These are phyloP conservation scores for Trichocomaceae sp. DNA, from an alignment of 2,329 filamentous ascomycete genomes.

Conservation along the genomic window DNA sequence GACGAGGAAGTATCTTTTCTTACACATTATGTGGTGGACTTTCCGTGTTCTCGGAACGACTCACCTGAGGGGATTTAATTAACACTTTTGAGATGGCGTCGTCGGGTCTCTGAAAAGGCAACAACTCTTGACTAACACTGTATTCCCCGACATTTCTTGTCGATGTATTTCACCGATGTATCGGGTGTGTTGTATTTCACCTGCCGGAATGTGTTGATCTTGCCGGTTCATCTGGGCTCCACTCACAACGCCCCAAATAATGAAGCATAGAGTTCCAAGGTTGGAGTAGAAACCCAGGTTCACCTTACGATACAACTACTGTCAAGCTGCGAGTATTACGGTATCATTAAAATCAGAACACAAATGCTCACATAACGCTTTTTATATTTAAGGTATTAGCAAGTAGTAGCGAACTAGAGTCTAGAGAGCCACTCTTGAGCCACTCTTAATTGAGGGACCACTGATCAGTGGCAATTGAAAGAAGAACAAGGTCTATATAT, in stretches of 20 bases:
- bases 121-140: not conserved
- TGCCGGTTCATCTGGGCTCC: not conserved
- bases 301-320: slow-evolving; percentile 2
- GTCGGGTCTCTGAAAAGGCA: not conserved
- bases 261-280: not conserved
- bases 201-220: slow-evolving; percentile 5
- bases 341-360: slow-evolving; percentile 1
- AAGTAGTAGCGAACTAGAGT: slow-evolving; percentile 3
- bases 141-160: not conserved
- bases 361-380: not conserved
- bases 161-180: too few species aligned
- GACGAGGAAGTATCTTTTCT: not conserved
- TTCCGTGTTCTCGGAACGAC: not conserved
- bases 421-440: too few species aligned
- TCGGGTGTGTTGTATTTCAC: not conserved
- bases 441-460: not conserved
- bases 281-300: slow-evolving; percentile 8
- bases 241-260: slow-evolving; percentile 4
- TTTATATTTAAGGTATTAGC: slow-evolving; percentile 1
- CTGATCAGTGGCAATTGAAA: slow-evolving; percentile 1
- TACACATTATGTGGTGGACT: slow-evolving; percentile 5
- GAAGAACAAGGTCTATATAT: slow-evolving; percentile 6
- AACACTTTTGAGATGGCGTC: not conserved
- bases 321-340: not conserved
- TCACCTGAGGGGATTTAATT: not conserved